A percentile compares a stretch with the other conserved stretches of the same genome.
Conservation (phyloP, 345 rosid species). For the Mallotus nudiflorus region DNA sequence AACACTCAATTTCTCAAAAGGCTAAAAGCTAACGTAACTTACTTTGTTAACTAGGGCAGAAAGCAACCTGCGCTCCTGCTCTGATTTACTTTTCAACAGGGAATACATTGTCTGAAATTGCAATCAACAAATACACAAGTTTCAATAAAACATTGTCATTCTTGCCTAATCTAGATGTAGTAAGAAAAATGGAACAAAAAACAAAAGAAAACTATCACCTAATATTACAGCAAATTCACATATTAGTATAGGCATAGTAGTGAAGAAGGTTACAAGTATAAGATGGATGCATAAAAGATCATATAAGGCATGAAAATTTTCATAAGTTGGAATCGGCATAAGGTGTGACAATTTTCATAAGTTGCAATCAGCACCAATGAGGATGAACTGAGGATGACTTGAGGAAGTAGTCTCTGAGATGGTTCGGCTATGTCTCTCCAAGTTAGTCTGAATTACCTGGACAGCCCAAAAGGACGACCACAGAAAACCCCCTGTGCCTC, state of each 20-base stretch:
- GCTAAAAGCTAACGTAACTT: slow-evolving; percentile 24
- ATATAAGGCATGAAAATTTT: neutral
- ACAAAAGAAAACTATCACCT: neutral
- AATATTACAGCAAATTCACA: neutral
- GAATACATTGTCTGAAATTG: slow-evolving; percentile 67
- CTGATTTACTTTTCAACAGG: slow-evolving; percentile 81
- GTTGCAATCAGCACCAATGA: neutral
- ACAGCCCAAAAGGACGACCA: neutral
- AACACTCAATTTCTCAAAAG: neutral
- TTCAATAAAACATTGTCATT: neutral
- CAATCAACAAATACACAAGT: slow-evolving; percentile 10
- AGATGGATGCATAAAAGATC: neutral
- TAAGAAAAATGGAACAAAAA: neutral
- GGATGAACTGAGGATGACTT: neutral
- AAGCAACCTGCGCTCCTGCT: slow-evolving; percentile 87
- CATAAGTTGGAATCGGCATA: neutral
- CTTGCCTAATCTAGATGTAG: neutral
- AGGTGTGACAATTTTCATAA: slow-evolving; percentile 7
- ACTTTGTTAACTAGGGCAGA: slow-evolving; percentile 90
- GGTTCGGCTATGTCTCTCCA: neutral
- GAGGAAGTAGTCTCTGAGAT: neutral
- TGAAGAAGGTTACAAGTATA: no score
- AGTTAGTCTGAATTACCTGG: slow-evolving; percentile 2
- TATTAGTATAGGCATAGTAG: neutral
- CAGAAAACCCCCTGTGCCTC: neutral